These are phyloP conservation scores for Ceratobasidium sp. DNA, from an alignment of 1,284 basidiomycete genomes.

Conservation along the genomic window DNA sequence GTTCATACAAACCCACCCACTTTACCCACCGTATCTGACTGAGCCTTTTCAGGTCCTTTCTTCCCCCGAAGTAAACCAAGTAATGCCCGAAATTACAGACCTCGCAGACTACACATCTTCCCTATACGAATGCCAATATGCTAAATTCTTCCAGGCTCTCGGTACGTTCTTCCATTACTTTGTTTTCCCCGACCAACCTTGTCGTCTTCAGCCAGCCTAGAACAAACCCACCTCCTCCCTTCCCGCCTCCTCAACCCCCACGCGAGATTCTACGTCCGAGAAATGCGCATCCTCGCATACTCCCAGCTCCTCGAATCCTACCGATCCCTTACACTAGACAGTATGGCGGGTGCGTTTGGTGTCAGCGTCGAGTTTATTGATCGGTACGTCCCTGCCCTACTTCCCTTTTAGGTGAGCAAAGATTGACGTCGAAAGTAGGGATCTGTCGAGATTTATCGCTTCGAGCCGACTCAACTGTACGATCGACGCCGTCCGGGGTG, in stretches of 20 bases:
- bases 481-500: slow-evolving; percentile 93
- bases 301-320: slow-evolving; percentile 92
- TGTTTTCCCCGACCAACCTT: background rate
- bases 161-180: slow-evolving; percentile 58
- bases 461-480: slow-evolving; percentile 88
- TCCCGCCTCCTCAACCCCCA: slow-evolving; percentile 89
- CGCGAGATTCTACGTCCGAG: slow-evolving; percentile 90
- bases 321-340: slow-evolving; percentile 88
- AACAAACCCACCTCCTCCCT: slow-evolving; percentile 86
- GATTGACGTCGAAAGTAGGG: slow-evolving; percentile 60
- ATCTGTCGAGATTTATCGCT: slow-evolving; percentile 93
- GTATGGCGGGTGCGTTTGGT: slow-evolving; percentile 88
- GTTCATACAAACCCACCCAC: slow-evolving; percentile 57
- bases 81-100: slow-evolving; percentile 63
- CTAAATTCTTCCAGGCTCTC: slow-evolving; percentile 91
- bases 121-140: slow-evolving; percentile 93
- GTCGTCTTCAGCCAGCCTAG: slow-evolving; percentile 74
- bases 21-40: background rate
- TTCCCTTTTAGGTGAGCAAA: slow-evolving; percentile 20
- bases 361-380: slow-evolving; percentile 92
- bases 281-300: slow-evolving; percentile 97
- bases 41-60: slow-evolving; percentile 63
- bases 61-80: slow-evolving; percentile 77
- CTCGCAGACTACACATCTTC: slow-evolving; percentile 61
- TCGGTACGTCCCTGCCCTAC: slow-evolving; percentile 62